Evolutionary conservation across 2,329 filamentous ascomycete species (phyloP).

Genomic region (Aspergillus bombycis): DNA sequence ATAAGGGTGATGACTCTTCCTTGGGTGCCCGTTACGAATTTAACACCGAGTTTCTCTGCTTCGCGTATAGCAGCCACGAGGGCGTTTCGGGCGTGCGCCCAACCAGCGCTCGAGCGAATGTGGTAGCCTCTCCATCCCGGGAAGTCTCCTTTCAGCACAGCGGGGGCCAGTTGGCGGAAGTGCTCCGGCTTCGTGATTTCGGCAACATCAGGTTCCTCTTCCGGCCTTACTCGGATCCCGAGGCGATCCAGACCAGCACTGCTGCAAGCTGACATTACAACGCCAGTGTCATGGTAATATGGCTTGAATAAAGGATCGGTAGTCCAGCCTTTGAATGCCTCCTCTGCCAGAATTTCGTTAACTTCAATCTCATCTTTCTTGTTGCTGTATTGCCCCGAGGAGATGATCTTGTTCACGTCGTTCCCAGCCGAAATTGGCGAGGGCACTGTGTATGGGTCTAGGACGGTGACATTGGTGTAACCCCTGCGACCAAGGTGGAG

Average conservation of each 20-base stretch:
- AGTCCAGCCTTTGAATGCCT: constrained; percentile 46
- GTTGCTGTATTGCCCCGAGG: constrained; percentile 31
- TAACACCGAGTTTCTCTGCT: constrained; percentile 49
- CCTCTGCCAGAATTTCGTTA: constrained; percentile 32
- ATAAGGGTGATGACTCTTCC: constrained; percentile 44
- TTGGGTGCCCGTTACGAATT: constrained; percentile 47
- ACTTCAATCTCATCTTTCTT: constrained; percentile 33
- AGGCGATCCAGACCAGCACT: constrained; percentile 40
- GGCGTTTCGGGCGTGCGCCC: constrained; percentile 55
- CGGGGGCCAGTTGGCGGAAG: constrained; percentile 54
- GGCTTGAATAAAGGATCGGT: constrained; percentile 49
- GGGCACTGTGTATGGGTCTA: constrained; percentile 52
- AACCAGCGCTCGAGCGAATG: constrained; percentile 51
- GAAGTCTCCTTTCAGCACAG: constrained; percentile 50
- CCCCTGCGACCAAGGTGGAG: constrained; percentile 49
- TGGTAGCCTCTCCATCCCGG: constrained; percentile 49
- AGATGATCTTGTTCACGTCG: constrained; percentile 54
- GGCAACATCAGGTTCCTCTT: constrained; percentile 32
- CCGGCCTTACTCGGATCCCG: constrained; percentile 35
- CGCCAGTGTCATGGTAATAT: constrained; percentile 50
- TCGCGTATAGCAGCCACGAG: constrained; percentile 50
- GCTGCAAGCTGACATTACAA: constrained; percentile 48
- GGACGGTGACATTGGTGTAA: constrained; percentile 53
- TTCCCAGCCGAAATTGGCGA: constrained; percentile 52
- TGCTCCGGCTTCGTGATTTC: constrained; percentile 46